Evolutionary conservation across 192 early-diverging fungal species (phyloP).

Genomic region (Spizellomyces punctatus): DNA sequence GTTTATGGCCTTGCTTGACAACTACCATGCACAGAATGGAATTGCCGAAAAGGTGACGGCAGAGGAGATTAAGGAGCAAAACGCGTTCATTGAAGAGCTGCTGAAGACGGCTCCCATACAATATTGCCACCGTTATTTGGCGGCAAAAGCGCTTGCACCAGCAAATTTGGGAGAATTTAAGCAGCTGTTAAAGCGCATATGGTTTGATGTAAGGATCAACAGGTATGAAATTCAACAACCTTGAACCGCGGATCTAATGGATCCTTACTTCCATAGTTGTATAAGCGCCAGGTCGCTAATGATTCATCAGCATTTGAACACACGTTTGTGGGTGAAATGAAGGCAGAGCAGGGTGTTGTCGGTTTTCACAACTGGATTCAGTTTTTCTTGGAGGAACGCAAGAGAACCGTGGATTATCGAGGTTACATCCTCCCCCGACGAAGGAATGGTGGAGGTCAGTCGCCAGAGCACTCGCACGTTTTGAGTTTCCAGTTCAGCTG

Average conservation of each 20-base stretch:
- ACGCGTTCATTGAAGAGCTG: slow-evolving; percentile 30
- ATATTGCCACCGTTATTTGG: slow-evolving; percentile 33
- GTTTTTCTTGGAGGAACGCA: slow-evolving; percentile 34
- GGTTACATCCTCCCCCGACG: slow-evolving; percentile 36
- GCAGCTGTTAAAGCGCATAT: slow-evolving; percentile 19
- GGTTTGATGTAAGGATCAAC: slow-evolving; percentile 30
- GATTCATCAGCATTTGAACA: slow-evolving; percentile 48
- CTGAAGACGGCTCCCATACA: slow-evolving; percentile 27
- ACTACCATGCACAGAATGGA: slow-evolving; percentile 32
- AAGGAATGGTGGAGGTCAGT: not conserved
- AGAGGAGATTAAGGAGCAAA: slow-evolving; percentile 22
- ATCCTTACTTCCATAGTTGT: slow-evolving; percentile 3
- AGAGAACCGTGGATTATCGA: slow-evolving; percentile 35
- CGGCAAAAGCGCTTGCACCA: slow-evolving; percentile 16
- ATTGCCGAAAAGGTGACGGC: slow-evolving; percentile 23
- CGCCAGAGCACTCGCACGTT: slow-evolving; percentile 26
- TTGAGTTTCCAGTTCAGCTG: slow-evolving; percentile 40
- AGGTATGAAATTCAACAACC: no score
- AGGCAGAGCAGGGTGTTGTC: slow-evolving; percentile 21
- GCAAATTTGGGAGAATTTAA: slow-evolving; percentile 22
- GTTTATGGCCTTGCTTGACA: slow-evolving; percentile 34
- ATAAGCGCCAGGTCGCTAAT: slow-evolving; percentile 31
- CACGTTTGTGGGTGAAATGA: slow-evolving; percentile 39
- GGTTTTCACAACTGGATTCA: slow-evolving; percentile 50
- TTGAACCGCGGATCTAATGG: no score